A percentile compares a stretch with the other conserved stretches of the same genome.
These are phyloP conservation scores for Candida orba DNA, from an alignment of 805 yeast species.

Conservation along the genomic window DNA sequence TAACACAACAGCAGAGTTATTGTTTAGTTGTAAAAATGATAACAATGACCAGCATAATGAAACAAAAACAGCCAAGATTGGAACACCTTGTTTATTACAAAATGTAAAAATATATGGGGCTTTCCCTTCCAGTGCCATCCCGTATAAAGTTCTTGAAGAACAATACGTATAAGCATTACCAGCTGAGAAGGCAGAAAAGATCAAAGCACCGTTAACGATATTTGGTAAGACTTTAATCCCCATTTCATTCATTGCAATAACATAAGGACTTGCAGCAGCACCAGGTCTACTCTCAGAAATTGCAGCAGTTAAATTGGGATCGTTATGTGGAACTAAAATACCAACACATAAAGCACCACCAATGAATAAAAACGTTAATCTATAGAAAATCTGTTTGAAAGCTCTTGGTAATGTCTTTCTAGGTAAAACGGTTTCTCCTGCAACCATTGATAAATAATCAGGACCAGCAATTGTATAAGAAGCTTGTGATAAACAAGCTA, in stretches of 20 bases:
- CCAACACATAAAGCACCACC: conserved; percentile 78
- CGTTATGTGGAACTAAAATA: conserved; percentile 64
- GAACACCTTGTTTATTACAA: conserved; percentile 65
- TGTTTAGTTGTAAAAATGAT: conserved; percentile 57
- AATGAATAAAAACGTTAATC: conserved; percentile 61
- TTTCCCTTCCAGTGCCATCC: conserved; percentile 61
- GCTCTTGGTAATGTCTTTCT: conserved; percentile 69
- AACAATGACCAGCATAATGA: conserved; percentile 55
- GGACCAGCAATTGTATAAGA: conserved; percentile 82
- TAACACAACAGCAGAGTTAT: conserved; percentile 54
- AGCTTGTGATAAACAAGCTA: conserved; percentile 63
- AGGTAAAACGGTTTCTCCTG: conserved; percentile 74
- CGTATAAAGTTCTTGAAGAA: conserved; percentile 61
- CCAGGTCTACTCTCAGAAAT: conserved; percentile 59
- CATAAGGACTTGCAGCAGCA: conserved; percentile 76
- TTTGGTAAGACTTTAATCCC: conserved; percentile 63
- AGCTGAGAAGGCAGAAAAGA: conserved; percentile 73
- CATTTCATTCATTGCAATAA: conserved; percentile 70
- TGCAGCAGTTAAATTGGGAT: conserved; percentile 51
- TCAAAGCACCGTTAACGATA: conserved; percentile 69
- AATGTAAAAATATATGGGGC: conserved; percentile 62
- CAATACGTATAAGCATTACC: conserved; percentile 78
- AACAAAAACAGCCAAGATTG: conserved; percentile 47
- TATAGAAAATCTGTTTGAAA: conserved; percentile 62
- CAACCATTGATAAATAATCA: conserved; percentile 77